Base-by-base conservation (phyloP, 2,329 filamentous ascomycete species). In the Ophiobolus disseminans region DNA sequence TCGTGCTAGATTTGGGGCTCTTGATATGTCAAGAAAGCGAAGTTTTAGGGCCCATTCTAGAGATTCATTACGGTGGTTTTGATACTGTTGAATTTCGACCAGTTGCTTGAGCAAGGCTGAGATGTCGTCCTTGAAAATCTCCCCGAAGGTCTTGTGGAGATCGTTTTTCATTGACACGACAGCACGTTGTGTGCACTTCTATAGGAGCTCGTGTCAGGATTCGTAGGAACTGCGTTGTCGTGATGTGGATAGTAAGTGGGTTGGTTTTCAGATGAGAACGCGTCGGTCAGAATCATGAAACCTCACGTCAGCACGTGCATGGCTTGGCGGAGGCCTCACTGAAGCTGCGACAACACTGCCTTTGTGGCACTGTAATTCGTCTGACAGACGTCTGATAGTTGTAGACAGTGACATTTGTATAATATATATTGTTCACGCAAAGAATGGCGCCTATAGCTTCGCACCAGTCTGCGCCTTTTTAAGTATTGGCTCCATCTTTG, bases 401-500 rank as follows among this genome's bases (percentile, higher is more conserved):
- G 23, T 6, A 26, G 7, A 26, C 11, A 26, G 11, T 26, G 23
- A 11, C 11, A 26, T 16, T 35, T 14, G 11, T 20, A 20, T 28
- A 14, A 13, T 38, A 28, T 11, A 31, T 13, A 20, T 16, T 13
- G 3, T 34, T 3, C 28, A n/a, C 26, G 19, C 16, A n/a, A n/a
- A n/a, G n/a, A n/a, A 14, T 14, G 2, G 10, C 25, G 5, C 25
- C 50, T 73, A 73, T 59, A 75, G 61, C 70, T 75, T 75, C 19
- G 69, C 62, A 47, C 59, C 55, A 14, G 56, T 61, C 62, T 69
- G 64, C 34, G 66, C 69, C 63, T 70, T 72, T 66, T 72, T 73
- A n/a, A 73, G 35, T 26, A 97, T 88, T 31, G 91, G 89, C 77
- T 97, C 26, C 77, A 97, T 85, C 86, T 95, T 96, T 52, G 92